phyloP scores from a whole-genome alignment of 2,329 filamentous ascomycete species.

The Colletotrichum musicola region DNA sequence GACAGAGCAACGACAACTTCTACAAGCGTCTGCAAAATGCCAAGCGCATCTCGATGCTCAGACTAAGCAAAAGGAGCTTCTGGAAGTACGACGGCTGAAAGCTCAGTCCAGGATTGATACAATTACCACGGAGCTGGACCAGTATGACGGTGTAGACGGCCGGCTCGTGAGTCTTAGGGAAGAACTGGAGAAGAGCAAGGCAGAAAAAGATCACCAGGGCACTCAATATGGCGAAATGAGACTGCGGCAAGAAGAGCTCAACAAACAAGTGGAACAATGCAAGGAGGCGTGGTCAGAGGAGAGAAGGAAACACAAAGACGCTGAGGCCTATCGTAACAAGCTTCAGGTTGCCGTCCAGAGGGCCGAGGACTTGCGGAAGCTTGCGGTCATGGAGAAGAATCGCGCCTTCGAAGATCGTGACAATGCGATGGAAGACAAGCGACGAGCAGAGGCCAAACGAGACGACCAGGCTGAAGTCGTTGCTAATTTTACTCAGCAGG shows the following conservation, averaged over 20 bases:
- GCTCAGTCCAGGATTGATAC: constrained; percentile 70
- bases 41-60: constrained; percentile 61
- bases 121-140: constrained; percentile 72
- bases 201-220: constrained; percentile 62
- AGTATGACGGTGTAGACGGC: constrained; percentile 76
- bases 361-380: constrained; percentile 61
- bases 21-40: constrained; percentile 62
- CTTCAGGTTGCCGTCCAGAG: constrained; percentile 65
- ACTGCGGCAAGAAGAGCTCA: constrained; percentile 63
- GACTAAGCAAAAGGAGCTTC: constrained; percentile 45
- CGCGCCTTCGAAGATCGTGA: constrained; percentile 65
- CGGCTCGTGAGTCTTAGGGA: constrained; percentile 70
- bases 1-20: constrained; percentile 59
- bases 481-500: constrained; percentile 66
- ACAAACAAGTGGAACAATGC: constrained; percentile 55
- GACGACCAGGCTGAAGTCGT: constrained; percentile 63
- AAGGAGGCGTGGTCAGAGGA: constrained; percentile 52
- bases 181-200: constrained; percentile 66
- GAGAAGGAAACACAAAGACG: constrained; percentile 51
- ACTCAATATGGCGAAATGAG: constrained; percentile 66
- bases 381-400: constrained; percentile 74
- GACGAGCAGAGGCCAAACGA: constrained; percentile 59
- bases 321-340: constrained; percentile 60
- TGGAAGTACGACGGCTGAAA: constrained; percentile 69
- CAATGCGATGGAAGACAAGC: constrained; percentile 59